Conservation (phyloP, 1,139 yeast species). For the Protomyces gravidus region DNA sequence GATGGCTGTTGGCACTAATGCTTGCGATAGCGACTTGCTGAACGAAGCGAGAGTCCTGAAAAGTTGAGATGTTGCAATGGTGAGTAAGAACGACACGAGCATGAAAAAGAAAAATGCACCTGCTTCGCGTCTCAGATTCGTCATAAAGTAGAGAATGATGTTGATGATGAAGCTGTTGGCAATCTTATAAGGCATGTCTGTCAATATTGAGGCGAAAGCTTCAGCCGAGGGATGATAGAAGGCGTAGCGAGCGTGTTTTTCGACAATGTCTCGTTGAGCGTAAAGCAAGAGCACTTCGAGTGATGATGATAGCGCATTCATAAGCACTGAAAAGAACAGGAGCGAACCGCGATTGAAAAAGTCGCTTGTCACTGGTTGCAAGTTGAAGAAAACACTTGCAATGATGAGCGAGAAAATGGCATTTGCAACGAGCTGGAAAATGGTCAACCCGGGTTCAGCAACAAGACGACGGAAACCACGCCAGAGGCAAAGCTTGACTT, state of each 20-base stretch:
- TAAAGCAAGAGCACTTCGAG: conserved; percentile 46
- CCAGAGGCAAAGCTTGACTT: conserved; percentile 50
- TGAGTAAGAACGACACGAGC: conserved; percentile 43
- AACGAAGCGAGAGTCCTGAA: conserved; percentile 69
- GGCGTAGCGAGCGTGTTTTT: conserved; percentile 47
- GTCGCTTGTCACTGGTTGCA: conserved; percentile 48
- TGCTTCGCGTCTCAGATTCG: conserved; percentile 43
- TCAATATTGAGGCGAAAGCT: conserved; percentile 43
- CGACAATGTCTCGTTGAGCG: conserved; percentile 44
- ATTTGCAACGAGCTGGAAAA: conserved; percentile 59
- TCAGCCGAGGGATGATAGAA: conserved; percentile 49
- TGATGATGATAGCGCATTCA: conserved; percentile 45
- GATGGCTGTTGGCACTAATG: conserved; percentile 71
- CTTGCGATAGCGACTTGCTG: conserved; percentile 57
- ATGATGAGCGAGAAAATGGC: conserved; percentile 68
- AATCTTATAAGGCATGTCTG: conserved; percentile 43
- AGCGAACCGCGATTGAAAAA: conserved; percentile 53
- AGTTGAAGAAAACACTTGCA: conserved; percentile 70
- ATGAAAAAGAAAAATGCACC: conserved; percentile 45
- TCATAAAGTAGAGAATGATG: conserved; percentile 44
- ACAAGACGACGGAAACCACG: conserved; percentile 61
- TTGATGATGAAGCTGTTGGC: conserved; percentile 40
- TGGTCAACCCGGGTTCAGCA: conserved; percentile 64
- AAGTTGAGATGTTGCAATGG: conserved; percentile 63
- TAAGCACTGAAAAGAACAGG: conserved; percentile 44